These are phyloP conservation scores for Staphylotrichum tortipilum DNA, from an alignment of 495 filamentous ascomycete genomes.

Conservation along the genomic window DNA sequence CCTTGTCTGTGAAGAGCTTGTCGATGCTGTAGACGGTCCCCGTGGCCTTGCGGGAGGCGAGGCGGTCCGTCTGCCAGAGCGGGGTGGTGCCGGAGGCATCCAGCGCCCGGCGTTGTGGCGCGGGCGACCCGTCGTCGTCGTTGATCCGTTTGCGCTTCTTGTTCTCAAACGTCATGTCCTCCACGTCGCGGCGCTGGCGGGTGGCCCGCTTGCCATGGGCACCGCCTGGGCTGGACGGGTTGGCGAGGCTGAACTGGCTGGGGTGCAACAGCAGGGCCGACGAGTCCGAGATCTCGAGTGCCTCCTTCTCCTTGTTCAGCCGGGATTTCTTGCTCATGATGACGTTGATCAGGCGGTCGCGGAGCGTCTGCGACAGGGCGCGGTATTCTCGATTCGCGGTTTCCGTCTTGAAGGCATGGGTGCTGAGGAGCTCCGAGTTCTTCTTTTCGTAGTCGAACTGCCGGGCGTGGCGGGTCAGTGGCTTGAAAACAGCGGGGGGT, in stretches of 20 bases:
- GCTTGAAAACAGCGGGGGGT: neutral
- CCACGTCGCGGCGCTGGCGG: conserved; percentile 67
- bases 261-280: conserved; percentile 85
- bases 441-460: conserved; percentile 50
- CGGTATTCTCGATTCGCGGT: conserved; percentile 76
- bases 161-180: conserved; percentile 60
- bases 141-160: conserved; percentile 80
- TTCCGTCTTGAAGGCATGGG: conserved; percentile 54
- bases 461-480: conserved; percentile 10
- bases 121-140: conserved; percentile 64
- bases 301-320: conserved; percentile 80
- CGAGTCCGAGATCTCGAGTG: conserved; percentile 75
- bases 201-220: conserved; percentile 76
- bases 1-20: conserved; percentile 89
- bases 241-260: conserved; percentile 80
- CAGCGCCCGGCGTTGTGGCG: conserved; percentile 41
- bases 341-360: conserved; percentile 71
- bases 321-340: conserved; percentile 67
- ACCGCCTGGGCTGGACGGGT: conserved; percentile 70
- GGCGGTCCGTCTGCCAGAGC: conserved; percentile 43
- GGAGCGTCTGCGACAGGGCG: conserved; percentile 65
- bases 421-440: conserved; percentile 41
- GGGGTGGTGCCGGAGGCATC: conserved; percentile 44
- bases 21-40: conserved; percentile 67
- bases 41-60: conserved; percentile 38